Conservation (phyloP, 495 filamentous ascomycete genomes). For the Neurospora sublineolata region DNA sequence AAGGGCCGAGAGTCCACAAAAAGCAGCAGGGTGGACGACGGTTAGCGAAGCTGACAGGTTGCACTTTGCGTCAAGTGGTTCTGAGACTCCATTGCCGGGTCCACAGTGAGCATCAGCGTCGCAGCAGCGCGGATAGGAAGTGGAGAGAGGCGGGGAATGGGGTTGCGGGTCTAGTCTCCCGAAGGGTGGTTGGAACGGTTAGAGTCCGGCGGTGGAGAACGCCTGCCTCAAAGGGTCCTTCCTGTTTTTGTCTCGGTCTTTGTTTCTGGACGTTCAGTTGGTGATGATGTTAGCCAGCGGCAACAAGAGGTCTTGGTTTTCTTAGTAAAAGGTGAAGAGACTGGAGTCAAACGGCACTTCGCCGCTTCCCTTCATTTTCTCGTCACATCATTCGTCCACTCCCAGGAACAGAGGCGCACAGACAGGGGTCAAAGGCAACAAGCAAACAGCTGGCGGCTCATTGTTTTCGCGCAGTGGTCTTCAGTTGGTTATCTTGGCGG, state of each 20-base stretch:
- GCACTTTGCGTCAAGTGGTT: background rate
- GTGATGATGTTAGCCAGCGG: background rate
- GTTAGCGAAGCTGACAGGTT: background rate
- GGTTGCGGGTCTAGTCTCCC: background rate
- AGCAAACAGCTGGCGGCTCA: background rate
- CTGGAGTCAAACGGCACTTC: background rate
- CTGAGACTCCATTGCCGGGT: background rate
- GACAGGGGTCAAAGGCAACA: background rate
- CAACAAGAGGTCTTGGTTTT: background rate
- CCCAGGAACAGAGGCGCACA: background rate
- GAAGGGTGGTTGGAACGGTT: background rate
- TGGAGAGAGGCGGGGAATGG: background rate
- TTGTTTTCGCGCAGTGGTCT: background rate
- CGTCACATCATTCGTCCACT: background rate
- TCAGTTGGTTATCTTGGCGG: background rate
- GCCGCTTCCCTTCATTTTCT: background rate
- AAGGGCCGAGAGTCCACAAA: background rate
- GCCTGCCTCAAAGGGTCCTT: background rate
- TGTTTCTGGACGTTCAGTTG: background rate
- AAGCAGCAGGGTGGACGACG: background rate
- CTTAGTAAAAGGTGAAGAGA: background rate
- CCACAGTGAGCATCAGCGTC: background rate
- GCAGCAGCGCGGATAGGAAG: background rate
- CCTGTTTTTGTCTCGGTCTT: background rate
- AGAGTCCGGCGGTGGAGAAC: background rate